Evolutionary conservation across 257 asterid species (phyloP).

Genomic region (Rauvolfia tetraphylla): DNA sequence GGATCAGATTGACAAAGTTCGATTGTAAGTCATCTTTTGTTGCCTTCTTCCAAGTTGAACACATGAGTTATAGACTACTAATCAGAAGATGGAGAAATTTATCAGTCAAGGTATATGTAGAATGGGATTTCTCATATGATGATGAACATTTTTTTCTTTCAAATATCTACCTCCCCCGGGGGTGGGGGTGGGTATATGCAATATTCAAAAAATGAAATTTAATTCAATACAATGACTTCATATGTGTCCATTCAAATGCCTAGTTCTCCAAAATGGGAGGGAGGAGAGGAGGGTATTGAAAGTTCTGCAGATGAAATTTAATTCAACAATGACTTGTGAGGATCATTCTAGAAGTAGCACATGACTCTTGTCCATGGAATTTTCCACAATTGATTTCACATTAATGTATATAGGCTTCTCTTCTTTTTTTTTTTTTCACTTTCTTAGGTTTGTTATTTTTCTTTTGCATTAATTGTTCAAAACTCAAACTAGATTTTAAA

Average conservation of each 20-base stretch:
- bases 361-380: background rate
- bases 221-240: conserved; percentile 1
- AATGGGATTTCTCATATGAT: background rate
- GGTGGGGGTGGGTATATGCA: background rate
- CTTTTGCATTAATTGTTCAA: no score
- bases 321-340: background rate
- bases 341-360: background rate
- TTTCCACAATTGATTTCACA: background rate
- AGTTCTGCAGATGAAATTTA: background rate
- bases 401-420: background rate
- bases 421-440: no score
- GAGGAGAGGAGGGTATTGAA: background rate
- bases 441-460: no score
- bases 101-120: background rate
- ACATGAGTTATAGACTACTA: no score
- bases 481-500: no score
- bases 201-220: background rate
- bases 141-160: background rate
- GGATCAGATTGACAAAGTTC: background rate
- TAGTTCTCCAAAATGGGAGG: background rate
- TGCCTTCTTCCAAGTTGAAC: conserved; percentile 8
- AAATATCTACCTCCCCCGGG: background rate
- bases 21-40: background rate
- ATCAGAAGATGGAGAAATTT: background rate
- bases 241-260: no score